Percentiles rank a stretch among this genome's conserved stretches.
Conservation (phyloP, 2,329 filamentous ascomycete genomes). For the Emmonsiellopsis sp. region DNA sequence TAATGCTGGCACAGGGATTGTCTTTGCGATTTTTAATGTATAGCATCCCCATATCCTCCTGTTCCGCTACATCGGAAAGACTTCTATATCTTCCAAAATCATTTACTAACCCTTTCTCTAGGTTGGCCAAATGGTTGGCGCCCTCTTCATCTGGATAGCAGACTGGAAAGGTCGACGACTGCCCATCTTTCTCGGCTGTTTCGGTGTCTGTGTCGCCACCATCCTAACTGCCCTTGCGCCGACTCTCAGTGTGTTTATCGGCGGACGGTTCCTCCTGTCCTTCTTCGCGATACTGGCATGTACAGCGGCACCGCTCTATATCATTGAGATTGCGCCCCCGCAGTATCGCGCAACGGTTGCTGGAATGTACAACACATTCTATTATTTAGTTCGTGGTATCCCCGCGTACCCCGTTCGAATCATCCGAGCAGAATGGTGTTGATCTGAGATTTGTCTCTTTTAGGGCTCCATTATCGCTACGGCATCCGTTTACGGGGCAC, state of each 20-base stretch:
- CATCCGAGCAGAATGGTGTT: not conserved
- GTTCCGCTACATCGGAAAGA: not conserved
- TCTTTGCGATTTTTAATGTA: conserved; percentile 36
- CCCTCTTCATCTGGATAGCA: conserved; percentile 36
- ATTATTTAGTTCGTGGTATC: conserved; percentile 5
- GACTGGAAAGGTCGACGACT: conserved; percentile 38
- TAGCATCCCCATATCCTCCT: too few species aligned
- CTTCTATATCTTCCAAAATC: not conserved
- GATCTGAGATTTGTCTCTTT: not conserved
- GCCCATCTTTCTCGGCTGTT: conserved; percentile 35
- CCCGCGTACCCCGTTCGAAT: not conserved
- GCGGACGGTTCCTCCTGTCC: conserved; percentile 23
- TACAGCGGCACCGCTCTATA: conserved; percentile 22
- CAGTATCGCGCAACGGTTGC: conserved; percentile 20
- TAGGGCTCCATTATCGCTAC: conserved; percentile 11
- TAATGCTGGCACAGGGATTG: conserved; percentile 32
- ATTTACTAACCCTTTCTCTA: not conserved
- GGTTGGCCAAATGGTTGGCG: conserved; percentile 36
- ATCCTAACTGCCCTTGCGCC: conserved; percentile 17
- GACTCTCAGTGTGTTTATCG: conserved; percentile 19
- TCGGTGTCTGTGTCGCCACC: conserved; percentile 19
- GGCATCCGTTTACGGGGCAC: conserved; percentile 7
- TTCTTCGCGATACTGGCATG: conserved; percentile 29
- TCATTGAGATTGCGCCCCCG: conserved; percentile 23
- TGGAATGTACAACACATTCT: conserved; percentile 21